A percentile compares a stretch with the other conserved stretches of the same genome.
phyloP scores from a whole-genome alignment of 139 green algal genomes.

The Closterium sp. region DNA sequence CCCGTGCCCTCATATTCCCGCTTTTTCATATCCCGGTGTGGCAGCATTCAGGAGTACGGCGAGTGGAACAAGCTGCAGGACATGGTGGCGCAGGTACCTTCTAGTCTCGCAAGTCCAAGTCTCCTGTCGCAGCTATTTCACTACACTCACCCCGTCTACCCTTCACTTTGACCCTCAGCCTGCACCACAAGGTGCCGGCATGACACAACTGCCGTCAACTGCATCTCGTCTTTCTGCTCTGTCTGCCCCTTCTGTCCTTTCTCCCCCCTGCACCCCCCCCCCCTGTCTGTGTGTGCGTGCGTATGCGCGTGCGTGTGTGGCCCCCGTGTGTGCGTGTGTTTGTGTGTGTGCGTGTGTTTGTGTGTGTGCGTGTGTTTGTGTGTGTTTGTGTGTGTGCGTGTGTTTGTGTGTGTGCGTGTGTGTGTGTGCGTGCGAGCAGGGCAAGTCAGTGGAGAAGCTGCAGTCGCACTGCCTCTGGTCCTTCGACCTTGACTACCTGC shows the following conservation, averaged over 20 bases:
- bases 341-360: neutral
- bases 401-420: neutral
- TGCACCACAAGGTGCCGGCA: no score
- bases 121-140: no score
- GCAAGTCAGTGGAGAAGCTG: conserved; percentile 6
- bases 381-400: neutral
- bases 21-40: neutral
- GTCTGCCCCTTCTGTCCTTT: no score
- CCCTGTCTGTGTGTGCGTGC: neutral
- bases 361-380: neutral
- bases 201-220: no score
- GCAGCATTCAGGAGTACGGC: conserved; percentile 3
- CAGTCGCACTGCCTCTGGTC: conserved; percentile 8
- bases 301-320: neutral
- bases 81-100: neutral
- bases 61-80: conserved; percentile 8
- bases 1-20: no score
- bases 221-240: no score
- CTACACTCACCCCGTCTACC: no score
- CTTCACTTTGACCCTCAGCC: no score
- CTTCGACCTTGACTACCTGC: neutral
- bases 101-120: no score
- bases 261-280: no score
- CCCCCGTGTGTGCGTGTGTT: no score
- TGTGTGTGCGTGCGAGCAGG: neutral